Evolutionary conservation across 2,329 filamentous ascomycete species (phyloP).

Genomic region (Drechslerella dactyloides): DNA sequence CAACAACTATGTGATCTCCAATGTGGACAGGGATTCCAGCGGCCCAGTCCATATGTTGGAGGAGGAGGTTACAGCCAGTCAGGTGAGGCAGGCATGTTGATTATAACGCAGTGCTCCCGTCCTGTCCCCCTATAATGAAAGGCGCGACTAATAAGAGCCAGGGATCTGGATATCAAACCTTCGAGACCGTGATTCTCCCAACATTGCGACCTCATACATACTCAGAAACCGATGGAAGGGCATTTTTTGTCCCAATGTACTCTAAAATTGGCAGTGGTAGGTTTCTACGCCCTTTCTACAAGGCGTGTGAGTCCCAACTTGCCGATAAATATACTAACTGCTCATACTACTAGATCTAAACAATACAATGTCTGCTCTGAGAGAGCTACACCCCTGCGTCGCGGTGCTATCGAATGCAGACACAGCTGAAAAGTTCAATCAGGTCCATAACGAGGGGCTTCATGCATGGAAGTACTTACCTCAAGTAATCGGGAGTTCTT

Average conservation of each 20-base stretch:
- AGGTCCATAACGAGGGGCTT: conserved; percentile 30
- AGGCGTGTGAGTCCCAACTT: neutral
- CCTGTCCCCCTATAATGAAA: neutral
- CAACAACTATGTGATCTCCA: conserved; percentile 48
- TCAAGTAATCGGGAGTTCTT: conserved; percentile 24
- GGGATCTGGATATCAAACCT: conserved; percentile 27
- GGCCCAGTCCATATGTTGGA: conserved; percentile 32
- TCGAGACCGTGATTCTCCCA: conserved; percentile 36
- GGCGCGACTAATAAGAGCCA: neutral
- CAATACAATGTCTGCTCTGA: conserved; percentile 22
- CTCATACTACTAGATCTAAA: conserved; percentile 17
- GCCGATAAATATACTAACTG: neutral
- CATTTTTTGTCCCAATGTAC: conserved; percentile 45
- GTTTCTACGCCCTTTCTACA: neutral
- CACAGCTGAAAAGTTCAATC: conserved; percentile 19
- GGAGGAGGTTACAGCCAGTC: conserved; percentile 23
- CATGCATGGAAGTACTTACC: conserved; percentile 42
- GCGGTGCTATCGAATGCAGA: conserved; percentile 31
- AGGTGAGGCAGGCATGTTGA: conserved; percentile 3
- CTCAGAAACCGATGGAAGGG: conserved; percentile 30
- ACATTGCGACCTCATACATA: conserved; percentile 27
- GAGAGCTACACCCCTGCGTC: conserved; percentile 36
- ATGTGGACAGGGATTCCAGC: conserved; percentile 22
- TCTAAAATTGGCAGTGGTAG: conserved; percentile 35
- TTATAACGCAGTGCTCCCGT: neutral